Conservation (phyloP, 2,329 filamentous ascomycete genomes). For the Pseudogymnoascus sp. region DNA sequence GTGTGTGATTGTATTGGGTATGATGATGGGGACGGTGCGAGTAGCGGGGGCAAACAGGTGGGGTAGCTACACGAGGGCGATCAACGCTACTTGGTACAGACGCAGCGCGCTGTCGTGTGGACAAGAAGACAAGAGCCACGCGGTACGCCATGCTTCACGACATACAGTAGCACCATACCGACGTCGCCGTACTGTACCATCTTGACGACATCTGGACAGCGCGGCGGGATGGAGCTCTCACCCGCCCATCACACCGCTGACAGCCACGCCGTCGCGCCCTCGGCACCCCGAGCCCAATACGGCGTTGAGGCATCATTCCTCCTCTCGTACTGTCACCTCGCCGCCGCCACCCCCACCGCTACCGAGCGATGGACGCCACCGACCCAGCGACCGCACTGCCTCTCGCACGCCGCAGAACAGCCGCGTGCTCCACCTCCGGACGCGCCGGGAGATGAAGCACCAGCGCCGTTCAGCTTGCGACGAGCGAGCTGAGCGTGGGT, state of each 20-base stretch:
- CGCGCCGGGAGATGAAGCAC: neutral
- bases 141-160: neutral
- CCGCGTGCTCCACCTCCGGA: neutral
- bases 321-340: neutral
- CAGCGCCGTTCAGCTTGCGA: neutral
- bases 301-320: neutral
- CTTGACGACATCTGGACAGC: neutral
- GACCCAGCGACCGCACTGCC: neutral
- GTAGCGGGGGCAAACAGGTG: neutral
- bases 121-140: neutral
- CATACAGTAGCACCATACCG: neutral
- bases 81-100: neutral
- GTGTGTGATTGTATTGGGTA: neutral
- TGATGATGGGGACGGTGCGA: neutral
- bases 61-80: neutral
- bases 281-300: neutral
- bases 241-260: neutral
- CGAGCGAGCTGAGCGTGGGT: neutral
- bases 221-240: neutral
- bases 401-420: neutral
- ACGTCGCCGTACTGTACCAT: neutral
- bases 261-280: neutral
- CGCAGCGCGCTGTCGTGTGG: neutral
- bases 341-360: neutral
- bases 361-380: neutral